Conservation (phyloP, 805 yeast species). For the Candida hungchunana region DNA sequence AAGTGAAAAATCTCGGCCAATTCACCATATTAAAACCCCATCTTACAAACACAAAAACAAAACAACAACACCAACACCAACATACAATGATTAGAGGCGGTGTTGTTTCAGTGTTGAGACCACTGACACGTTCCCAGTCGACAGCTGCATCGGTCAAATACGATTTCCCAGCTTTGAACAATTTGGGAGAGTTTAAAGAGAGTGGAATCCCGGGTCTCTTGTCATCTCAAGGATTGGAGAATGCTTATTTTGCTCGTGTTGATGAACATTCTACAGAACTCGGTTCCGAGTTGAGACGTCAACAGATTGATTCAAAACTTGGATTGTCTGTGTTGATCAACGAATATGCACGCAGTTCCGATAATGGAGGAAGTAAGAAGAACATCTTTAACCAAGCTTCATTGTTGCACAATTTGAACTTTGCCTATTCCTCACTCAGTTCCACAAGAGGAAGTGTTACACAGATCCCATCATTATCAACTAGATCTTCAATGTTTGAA, state of each 20-base stretch:
- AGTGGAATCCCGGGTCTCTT: conserved; percentile 51
- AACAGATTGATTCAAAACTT: conserved; percentile 9
- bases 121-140: no score
- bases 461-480: conserved; percentile 5
- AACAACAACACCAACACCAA: no score
- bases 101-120: no score
- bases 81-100: no score
- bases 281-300: conserved; percentile 3
- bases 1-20: no score
- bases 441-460: conserved; percentile 20
- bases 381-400: conserved; percentile 37
- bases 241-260: conserved; percentile 47
- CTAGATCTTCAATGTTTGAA: conserved; percentile 33
- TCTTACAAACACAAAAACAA: no score
- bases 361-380: no score
- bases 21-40: no score
- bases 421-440: conserved; percentile 33
- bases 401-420: conserved; percentile 33
- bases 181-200: no score
- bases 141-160: no score
- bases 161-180: no score
- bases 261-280: conserved; percentile 28
- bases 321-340: conserved; percentile 22
- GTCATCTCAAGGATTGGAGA: conserved; percentile 42
- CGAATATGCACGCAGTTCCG: conserved; percentile 27